Evolutionary conservation across 2,329 filamentous ascomycete genomes (phyloP).

Genomic region (Claviceps purpurea): DNA sequence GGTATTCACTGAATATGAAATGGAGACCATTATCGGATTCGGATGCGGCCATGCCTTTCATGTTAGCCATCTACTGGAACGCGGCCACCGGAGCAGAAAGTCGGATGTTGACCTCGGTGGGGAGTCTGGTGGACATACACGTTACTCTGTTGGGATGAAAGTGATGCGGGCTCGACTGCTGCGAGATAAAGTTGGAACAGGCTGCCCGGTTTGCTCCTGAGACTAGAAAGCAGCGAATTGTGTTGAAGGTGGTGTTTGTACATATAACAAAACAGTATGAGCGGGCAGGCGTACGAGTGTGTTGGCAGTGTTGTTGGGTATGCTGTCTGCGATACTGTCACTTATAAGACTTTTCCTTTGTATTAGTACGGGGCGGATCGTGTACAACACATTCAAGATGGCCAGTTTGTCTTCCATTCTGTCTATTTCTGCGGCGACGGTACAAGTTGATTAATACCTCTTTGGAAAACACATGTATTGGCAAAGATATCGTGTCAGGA

Average conservation of each 20-base stretch:
- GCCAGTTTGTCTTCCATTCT: neutral
- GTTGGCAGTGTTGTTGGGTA: neutral
- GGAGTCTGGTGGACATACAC: conserved; percentile 27
- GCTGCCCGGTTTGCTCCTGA: conserved; percentile 45
- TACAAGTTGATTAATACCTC: neutral
- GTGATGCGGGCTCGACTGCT: conserved; percentile 75
- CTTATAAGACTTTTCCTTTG: neutral
- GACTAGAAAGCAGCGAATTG: neutral
- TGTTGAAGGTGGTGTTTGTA: neutral
- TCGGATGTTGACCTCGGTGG: conserved; percentile 34
- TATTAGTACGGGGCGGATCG: neutral
- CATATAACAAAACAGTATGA: neutral
- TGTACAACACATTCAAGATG: neutral
- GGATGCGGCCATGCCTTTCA: conserved; percentile 76
- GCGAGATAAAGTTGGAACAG: conserved; percentile 52
- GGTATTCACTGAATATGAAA: conserved; percentile 46
- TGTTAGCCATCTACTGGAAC: conserved; percentile 53
- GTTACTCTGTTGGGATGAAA: conserved; percentile 67
- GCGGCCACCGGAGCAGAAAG: conserved; percentile 30
- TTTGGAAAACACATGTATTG: neutral
- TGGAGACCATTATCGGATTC: conserved; percentile 65
- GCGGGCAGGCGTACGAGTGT: neutral
- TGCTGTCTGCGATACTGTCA: neutral
- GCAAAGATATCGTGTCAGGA: too few relatives aligned
- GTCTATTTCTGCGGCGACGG: neutral